A percentile compares a stretch with the other conserved stretches of the same genome.
phyloP scores from a whole-genome alignment of 2,329 filamentous ascomycete genomes.

The Pseudopyricularia cyperi region DNA sequence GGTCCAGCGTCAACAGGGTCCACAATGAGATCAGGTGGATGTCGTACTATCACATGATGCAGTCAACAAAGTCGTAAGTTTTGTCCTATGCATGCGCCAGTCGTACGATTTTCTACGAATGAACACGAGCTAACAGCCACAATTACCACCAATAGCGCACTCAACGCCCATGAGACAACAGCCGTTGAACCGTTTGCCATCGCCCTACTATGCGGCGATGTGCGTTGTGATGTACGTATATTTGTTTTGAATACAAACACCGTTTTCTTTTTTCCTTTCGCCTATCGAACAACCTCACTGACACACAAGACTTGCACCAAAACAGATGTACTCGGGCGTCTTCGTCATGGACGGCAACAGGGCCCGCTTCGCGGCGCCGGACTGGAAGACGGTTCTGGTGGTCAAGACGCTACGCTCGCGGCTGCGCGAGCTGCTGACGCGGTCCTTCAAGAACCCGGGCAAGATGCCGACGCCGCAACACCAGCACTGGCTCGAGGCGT shows the following conservation, averaged over 20 bases:
- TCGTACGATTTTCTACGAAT: background rate
- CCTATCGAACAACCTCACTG: background rate
- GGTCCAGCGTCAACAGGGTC: conserved; percentile 77
- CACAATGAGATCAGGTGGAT: conserved; percentile 61
- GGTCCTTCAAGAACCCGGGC: conserved; percentile 55
- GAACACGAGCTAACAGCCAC: background rate
- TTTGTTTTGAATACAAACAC: background rate
- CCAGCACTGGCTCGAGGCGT: conserved; percentile 61
- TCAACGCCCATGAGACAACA: conserved; percentile 84
- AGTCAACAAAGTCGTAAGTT: conserved; percentile 57
- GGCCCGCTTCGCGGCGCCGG: conserved; percentile 66
- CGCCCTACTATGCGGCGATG: conserved; percentile 74
- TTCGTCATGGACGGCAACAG: conserved; percentile 80
- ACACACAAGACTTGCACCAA: background rate
- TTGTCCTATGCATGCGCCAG: background rate
- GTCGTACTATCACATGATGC: conserved; percentile 96
- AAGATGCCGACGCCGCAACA: conserved; percentile 52
- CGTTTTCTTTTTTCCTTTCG: background rate
- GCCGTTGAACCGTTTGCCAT: conserved; percentile 72
- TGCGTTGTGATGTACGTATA: conserved; percentile 61
- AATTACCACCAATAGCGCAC: conserved; percentile 38
- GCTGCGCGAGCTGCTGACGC: conserved; percentile 62
- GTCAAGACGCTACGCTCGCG: conserved; percentile 66
- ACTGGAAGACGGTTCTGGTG: conserved; percentile 88
- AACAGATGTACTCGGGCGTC: conserved; percentile 71